A percentile compares a stretch with the other conserved stretches of the same genome.
Evolutionary conservation across 768 basidiomycete genomes (phyloP).

Genomic region (Chalciporus piperatus): DNA sequence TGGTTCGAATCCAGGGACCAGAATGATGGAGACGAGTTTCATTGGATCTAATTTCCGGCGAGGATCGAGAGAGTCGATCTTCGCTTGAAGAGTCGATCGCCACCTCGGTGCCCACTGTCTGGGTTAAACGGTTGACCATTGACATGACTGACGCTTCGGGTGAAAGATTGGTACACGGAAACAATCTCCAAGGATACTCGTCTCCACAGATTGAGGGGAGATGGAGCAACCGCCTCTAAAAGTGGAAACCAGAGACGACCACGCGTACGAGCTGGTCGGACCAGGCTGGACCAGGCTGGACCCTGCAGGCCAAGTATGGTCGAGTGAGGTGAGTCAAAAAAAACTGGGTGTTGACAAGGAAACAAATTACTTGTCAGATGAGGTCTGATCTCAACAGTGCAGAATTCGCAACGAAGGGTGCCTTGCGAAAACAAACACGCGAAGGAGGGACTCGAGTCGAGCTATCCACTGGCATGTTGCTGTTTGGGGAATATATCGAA

Average conservation of each 20-base stretch:
- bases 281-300: neutral
- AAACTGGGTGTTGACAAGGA: constrained; percentile 11
- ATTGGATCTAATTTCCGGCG: neutral
- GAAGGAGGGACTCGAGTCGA: no score
- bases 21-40: neutral
- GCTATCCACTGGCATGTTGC: no score
- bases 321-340: constrained; percentile 5
- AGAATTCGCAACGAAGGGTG: neutral
- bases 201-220: neutral
- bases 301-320: neutral
- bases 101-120: no score
- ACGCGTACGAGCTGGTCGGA: no score
- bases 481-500: no score
- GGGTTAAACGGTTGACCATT: neutral
- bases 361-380: neutral
- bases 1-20: constrained; percentile 2
- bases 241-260: neutral
- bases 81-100: neutral
- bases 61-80: neutral
- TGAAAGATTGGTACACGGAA: neutral
- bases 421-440: neutral
- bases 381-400: neutral
- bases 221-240: neutral
- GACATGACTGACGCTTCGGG: neutral
- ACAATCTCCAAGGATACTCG: neutral